Percentiles rank a stretch among this genome's conserved stretches.
Evolutionary conservation across 129 eudicot species (phyloP).

Genomic region (Centaurea solstitialis): DNA sequence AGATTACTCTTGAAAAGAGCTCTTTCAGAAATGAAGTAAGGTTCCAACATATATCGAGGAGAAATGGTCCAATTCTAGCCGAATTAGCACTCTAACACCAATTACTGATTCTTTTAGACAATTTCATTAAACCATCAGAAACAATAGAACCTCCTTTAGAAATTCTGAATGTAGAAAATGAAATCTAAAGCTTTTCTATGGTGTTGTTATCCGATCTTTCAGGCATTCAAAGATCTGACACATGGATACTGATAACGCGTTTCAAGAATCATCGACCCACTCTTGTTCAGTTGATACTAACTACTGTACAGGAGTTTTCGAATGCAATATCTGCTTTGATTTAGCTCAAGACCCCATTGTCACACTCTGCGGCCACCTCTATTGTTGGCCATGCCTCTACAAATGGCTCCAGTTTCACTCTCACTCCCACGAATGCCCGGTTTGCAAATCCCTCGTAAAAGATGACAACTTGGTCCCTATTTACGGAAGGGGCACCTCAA

Average conservation of each 20-base stretch:
- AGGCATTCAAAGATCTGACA: slow-evolving; percentile 18
- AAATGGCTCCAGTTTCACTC: slow-evolving; percentile 72
- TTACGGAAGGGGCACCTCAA: slow-evolving; percentile 65
- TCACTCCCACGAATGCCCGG: slow-evolving; percentile 56
- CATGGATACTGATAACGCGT: slow-evolving; percentile 34
- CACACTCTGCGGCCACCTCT: slow-evolving; percentile 80
- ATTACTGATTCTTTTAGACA: not conserved
- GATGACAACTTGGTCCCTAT: slow-evolving; percentile 69
- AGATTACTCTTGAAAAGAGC: not conserved
- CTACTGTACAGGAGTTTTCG: slow-evolving; percentile 47
- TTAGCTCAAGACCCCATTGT: slow-evolving; percentile 74
- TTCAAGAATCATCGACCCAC: slow-evolving; percentile 29
- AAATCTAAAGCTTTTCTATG: not conserved
- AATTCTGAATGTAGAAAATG: not conserved
- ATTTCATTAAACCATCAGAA: not conserved
- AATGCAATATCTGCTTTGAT: slow-evolving; percentile 78
- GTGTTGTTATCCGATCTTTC: not conserved
- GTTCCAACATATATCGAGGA: not conserved
- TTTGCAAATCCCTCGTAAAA: slow-evolving; percentile 62
- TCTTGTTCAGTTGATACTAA: slow-evolving; percentile 28
- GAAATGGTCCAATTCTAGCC: not conserved
- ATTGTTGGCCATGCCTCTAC: slow-evolving; percentile 82
- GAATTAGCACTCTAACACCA: not conserved
- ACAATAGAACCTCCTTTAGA: not conserved
- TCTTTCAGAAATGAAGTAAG: not conserved